These are phyloP conservation scores for Fusarium pseudocircinatum DNA, from an alignment of 2,329 filamentous ascomycete species.

Conservation along the genomic window DNA sequence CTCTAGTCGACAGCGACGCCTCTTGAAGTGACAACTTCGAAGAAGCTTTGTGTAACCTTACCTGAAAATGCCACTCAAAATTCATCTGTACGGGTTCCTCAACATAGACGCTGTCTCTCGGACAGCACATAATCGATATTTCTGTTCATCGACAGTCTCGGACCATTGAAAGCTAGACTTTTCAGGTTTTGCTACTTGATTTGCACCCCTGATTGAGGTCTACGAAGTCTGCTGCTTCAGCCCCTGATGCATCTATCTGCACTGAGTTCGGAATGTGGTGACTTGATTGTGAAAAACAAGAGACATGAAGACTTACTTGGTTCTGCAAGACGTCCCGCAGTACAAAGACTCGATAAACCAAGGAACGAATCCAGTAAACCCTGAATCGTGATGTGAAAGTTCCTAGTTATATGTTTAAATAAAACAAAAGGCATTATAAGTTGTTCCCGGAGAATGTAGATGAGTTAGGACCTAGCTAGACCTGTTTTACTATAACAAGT, in stretches of 20 bases:
- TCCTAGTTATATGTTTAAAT: accelerated
- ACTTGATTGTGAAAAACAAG: neutral
- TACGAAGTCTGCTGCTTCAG: neutral
- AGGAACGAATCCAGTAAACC: accelerated
- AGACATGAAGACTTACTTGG: neutral
- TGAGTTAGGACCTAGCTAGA: neutral
- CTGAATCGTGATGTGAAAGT: accelerated
- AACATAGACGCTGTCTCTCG: too few relatives aligned
- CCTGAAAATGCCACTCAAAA: accelerated
- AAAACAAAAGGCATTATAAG: accelerated
- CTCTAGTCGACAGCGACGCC: accelerated
- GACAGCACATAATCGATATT: neutral
- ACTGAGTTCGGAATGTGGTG: neutral
- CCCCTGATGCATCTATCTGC: neutral
- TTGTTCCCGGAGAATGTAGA: neutral
- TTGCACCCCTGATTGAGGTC: accelerated
- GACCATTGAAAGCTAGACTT: neutral
- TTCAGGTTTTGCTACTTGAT: accelerated
- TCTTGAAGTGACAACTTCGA: accelerated
- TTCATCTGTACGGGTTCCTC: accelerated
- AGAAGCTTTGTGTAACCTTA: neutral
- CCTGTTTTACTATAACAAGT: accelerated
- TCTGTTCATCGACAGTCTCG: accelerated
- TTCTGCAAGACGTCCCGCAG: accelerated
- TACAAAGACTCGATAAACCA: accelerated